Evolutionary conservation across 164 flowering plant genomes (phyloP).

Genomic region (Berberis thunbergii): DNA sequence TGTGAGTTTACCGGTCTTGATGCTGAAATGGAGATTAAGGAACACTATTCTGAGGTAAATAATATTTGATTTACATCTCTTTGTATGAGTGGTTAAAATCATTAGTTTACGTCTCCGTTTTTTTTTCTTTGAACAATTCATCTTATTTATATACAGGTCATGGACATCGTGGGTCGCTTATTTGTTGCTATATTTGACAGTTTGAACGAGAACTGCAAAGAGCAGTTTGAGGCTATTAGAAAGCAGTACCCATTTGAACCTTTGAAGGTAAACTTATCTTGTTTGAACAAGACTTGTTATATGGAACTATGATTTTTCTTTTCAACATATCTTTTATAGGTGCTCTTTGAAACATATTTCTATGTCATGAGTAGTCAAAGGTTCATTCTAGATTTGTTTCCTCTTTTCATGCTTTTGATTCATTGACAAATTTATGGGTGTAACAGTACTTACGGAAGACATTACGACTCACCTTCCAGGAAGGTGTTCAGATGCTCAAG

Average conservation of each 20-base stretch:
- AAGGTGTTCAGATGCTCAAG: constrained; percentile 89
- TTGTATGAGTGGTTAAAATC: not conserved
- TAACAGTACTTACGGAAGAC: constrained; percentile 67
- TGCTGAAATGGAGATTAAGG: constrained; percentile 89
- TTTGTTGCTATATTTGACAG: constrained; percentile 77
- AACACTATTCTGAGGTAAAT: constrained; percentile 80
- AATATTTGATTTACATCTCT: not conserved
- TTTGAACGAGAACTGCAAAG: constrained; percentile 57
- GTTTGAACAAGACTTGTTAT: not conserved
- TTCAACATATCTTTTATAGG: not conserved
- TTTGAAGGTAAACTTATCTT: constrained; percentile 43
- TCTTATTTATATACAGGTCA: constrained; percentile 42
- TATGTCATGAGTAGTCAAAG: not conserved
- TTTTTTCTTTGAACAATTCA: not conserved
- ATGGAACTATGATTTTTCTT: not conserved
- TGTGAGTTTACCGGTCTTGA: constrained; percentile 97
- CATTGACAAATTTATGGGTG: constrained; percentile 7
- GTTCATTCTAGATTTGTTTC: not conserved
- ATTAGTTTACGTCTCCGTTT: not conserved
- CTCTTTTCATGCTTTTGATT: constrained; percentile 7
- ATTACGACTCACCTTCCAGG: constrained; percentile 71
- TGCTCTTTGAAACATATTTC: not conserved
- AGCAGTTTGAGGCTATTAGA: constrained; percentile 66
- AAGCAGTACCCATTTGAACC: constrained; percentile 82
- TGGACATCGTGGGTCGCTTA: constrained; percentile 71